phyloP scores from a whole-genome alignment of 768 basidiomycete genomes.

The Pleurotus salmoneostramineus region DNA sequence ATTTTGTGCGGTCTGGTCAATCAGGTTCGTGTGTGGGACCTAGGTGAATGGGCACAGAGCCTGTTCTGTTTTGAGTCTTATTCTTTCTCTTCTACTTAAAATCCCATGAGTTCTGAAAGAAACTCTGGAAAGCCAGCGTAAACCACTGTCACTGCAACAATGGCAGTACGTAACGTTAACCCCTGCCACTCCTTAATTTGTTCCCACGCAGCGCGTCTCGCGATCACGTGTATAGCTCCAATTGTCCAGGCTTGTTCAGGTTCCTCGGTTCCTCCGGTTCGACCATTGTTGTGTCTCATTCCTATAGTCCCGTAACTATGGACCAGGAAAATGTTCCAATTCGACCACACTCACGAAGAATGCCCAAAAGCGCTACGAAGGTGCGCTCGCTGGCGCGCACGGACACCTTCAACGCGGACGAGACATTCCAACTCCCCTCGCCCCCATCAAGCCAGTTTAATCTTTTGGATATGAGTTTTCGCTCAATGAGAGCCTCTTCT shows the following conservation, averaged over 20 bases:
- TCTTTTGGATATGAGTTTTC: conserved; percentile 1
- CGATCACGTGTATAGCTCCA: not conserved
- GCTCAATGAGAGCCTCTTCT: conserved; percentile 5
- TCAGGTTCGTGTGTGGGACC: too few species aligned
- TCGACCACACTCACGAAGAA: not conserved
- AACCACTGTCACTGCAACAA: too few species aligned
- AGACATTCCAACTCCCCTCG: conserved; percentile 2
- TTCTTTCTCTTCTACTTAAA: too few species aligned
- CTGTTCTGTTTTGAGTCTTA: too few species aligned
- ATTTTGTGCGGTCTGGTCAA: too few species aligned
- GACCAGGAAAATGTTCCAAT: conserved; percentile 7
- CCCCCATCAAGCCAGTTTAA: conserved; percentile 4
- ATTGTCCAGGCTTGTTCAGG: not conserved
- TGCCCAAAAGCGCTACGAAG: not conserved
- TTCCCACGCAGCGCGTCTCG: not conserved
- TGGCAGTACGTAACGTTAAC: too few species aligned
- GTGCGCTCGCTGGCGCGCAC: not conserved
- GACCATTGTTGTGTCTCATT: not conserved
- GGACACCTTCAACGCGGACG: not conserved
- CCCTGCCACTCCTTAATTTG: too few species aligned
- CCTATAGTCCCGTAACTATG: not conserved
- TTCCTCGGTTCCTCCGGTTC: not conserved
- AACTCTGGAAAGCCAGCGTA: too few species aligned
- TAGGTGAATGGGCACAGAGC: too few species aligned
- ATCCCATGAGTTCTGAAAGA: too few species aligned